Conservation (phyloP, 805 yeast genomes). For the Teunomyces funiuensis region DNA sequence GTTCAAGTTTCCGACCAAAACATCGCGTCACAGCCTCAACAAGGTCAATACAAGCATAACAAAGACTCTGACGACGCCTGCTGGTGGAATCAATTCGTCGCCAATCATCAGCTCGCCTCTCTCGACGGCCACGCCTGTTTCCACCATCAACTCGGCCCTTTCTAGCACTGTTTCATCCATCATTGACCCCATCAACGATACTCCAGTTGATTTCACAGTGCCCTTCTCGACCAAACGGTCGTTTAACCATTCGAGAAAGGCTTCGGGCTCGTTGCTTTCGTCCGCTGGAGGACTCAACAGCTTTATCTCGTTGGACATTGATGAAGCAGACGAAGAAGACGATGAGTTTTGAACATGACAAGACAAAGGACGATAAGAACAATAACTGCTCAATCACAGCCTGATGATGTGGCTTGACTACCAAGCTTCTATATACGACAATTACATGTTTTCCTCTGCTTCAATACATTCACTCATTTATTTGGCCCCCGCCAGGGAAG, state of each 20-base stretch:
- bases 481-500: slow-evolving; percentile 4
- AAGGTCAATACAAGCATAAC: slow-evolving; percentile 9
- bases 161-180: slow-evolving; percentile 19
- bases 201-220: slow-evolving; percentile 38
- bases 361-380: slow-evolving; percentile 7
- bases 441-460: background rate
- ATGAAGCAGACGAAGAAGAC: slow-evolving; percentile 25
- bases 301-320: slow-evolving; percentile 20
- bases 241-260: slow-evolving; percentile 16
- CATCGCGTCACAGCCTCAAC: slow-evolving; percentile 14
- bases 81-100: slow-evolving; percentile 21
- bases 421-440: slow-evolving; percentile 7
- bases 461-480: background rate
- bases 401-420: background rate
- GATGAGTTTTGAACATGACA: slow-evolving; percentile 9
- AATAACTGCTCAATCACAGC: slow-evolving; percentile 2
- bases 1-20: slow-evolving; percentile 16
- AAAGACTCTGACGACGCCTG: slow-evolving; percentile 9
- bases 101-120: slow-evolving; percentile 39
- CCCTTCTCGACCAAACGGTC: slow-evolving; percentile 17
- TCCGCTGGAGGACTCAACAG: slow-evolving; percentile 22
- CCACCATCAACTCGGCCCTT: slow-evolving; percentile 24
- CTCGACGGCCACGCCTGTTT: slow-evolving; percentile 29
- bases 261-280: slow-evolving; percentile 22
- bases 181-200: slow-evolving; percentile 40